Conservation (phyloP, 371 early-diverging fungal species). For the Blakeslea trispora region DNA sequence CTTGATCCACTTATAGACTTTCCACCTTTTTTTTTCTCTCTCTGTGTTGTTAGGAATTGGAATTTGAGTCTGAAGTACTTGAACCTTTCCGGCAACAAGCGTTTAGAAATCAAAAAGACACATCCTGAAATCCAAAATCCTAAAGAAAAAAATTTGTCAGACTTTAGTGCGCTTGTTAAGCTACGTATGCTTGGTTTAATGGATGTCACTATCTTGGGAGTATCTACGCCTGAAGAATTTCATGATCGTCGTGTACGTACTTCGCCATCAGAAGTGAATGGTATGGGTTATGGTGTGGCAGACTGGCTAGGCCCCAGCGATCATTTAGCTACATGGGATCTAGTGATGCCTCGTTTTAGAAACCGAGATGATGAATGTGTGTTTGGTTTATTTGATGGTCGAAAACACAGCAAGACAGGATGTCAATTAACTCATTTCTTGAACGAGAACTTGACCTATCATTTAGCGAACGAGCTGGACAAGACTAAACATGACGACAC, state of each 20-base stretch:
- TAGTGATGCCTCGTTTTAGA: slow-evolving; percentile 79
- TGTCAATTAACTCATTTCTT: slow-evolving; percentile 68
- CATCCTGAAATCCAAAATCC: slow-evolving; percentile 36
- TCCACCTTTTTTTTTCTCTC: background rate
- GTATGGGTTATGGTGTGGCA: slow-evolving; percentile 85
- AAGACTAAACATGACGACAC: slow-evolving; percentile 56
- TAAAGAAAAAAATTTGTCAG: slow-evolving; percentile 61
- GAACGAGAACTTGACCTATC: slow-evolving; percentile 65
- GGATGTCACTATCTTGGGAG: slow-evolving; percentile 83
- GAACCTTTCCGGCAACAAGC: slow-evolving; percentile 91
- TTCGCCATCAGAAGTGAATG: slow-evolving; percentile 77
- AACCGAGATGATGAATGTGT: slow-evolving; percentile 81
- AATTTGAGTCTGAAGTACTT: slow-evolving; percentile 85
- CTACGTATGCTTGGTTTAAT: slow-evolving; percentile 82
- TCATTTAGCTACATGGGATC: slow-evolving; percentile 74
- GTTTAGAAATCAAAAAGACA: slow-evolving; percentile 78
- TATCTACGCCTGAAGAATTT: slow-evolving; percentile 82
- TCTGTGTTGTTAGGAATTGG: slow-evolving; percentile 84
- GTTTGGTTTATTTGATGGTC: slow-evolving; percentile 87
- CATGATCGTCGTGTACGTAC: slow-evolving; percentile 83
- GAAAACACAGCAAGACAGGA: slow-evolving; percentile 53
- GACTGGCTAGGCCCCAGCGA: slow-evolving; percentile 74
- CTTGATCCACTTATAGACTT: no score
- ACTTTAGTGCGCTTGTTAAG: slow-evolving; percentile 74
- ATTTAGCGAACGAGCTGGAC: slow-evolving; percentile 73